Conservation (phyloP, 768 basidiomycete genomes). For the Termitomyces heimii region DNA sequence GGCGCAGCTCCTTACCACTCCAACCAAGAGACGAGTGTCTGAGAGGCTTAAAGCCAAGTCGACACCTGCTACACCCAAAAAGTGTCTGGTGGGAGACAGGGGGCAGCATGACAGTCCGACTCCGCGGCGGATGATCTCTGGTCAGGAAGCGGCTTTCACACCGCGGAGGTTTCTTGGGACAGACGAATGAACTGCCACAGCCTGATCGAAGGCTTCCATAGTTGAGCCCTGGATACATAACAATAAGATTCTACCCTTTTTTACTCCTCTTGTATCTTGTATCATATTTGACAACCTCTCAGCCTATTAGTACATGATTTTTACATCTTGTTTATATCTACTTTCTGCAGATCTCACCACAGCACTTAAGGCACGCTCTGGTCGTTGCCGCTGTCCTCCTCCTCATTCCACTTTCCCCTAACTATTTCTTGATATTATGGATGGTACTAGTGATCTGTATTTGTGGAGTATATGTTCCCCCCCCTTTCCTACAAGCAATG, state of each 20-base stretch:
- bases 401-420: not conserved
- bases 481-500: not conserved
- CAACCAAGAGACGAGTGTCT: conserved; percentile 15
- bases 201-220: not conserved
- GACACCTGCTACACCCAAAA: conserved; percentile 22
- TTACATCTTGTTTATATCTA: not conserved
- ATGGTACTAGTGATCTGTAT: conserved; percentile 7
- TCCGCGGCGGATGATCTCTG: conserved; percentile 18
- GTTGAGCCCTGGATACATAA: not conserved
- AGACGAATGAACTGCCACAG: conserved; percentile 4
- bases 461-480: conserved; percentile 3
- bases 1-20: not conserved
- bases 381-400: not conserved
- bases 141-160: conserved; percentile 11
- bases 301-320: conserved; percentile 1
- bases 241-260: not conserved
- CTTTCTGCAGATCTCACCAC: not conserved
- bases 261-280: not conserved
- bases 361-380: not conserved
- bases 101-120: conserved; percentile 17
- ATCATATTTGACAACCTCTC: not conserved
- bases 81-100: conserved; percentile 3
- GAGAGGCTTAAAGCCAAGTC: conserved; percentile 16
- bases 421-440: conserved; percentile 1
- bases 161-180: conserved; percentile 27